Evolutionary conservation across 768 basidiomycete species (phyloP).

Genomic region (Lyophyllum decastes): DNA sequence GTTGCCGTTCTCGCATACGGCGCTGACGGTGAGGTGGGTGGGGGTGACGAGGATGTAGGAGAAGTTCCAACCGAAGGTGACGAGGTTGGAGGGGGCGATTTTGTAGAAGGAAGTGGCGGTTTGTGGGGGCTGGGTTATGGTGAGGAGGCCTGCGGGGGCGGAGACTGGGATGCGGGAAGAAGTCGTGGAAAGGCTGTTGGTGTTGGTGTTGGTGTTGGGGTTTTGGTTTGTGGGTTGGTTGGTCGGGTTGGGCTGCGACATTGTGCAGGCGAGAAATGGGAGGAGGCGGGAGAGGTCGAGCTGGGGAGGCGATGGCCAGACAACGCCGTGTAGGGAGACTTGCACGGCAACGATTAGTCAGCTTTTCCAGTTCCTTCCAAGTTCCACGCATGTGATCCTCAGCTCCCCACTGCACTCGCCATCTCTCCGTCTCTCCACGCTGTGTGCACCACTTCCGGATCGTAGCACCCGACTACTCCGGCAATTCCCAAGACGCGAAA

Average conservation of each 20-base stretch:
- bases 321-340: background rate
- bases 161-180: slow-evolving; percentile 42
- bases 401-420: background rate
- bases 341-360: slow-evolving; percentile 14
- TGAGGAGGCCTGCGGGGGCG: slow-evolving; percentile 63
- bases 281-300: background rate
- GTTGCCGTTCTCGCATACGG: slow-evolving; percentile 83
- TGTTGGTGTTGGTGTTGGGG: slow-evolving; percentile 1
- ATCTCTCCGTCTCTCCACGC: background rate
- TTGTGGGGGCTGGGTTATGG: slow-evolving; percentile 79
- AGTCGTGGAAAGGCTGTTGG: slow-evolving; percentile 14
- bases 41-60: slow-evolving; percentile 74
- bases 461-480: background rate
- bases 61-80: slow-evolving; percentile 94
- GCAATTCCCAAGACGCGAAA: background rate
- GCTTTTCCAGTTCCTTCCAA: slow-evolving; percentile 4
- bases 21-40: slow-evolving; percentile 75
- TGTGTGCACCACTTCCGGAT: background rate
- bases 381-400: background rate
- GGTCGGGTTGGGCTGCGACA: slow-evolving; percentile 1
- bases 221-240: background rate
- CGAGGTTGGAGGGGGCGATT: slow-evolving; percentile 68
- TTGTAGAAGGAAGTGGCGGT: slow-evolving; percentile 87
- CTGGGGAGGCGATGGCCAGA: background rate
- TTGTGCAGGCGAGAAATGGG: background rate